Percentiles rank a stretch among this genome's conserved stretches.
Evolutionary conservation across 345 rosid species (phyloP).

Genomic region (Rhizophora apiculata): DNA sequence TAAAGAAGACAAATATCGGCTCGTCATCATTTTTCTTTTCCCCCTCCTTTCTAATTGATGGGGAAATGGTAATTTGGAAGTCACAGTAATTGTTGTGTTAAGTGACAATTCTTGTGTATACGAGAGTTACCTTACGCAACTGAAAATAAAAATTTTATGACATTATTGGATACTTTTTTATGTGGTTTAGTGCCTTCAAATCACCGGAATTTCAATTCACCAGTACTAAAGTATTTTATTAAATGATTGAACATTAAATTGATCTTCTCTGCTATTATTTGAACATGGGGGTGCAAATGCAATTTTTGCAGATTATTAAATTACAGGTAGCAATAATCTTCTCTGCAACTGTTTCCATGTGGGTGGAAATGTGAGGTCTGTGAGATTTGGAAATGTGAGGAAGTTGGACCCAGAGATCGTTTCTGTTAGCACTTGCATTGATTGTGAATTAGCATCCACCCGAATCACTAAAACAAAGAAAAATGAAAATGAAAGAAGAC

Average conservation of each 20-base stretch:
- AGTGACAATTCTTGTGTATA: no score
- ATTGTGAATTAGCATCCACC: slow-evolving; percentile 4
- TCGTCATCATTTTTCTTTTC: background rate
- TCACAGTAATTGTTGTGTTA: no score
- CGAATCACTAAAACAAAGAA: background rate
- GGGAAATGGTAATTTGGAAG: background rate
- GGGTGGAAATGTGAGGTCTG: slow-evolving; percentile 1
- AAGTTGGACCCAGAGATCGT: slow-evolving; percentile 10
- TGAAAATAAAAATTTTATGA: no score
- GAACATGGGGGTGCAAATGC: background rate
- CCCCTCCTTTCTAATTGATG: background rate
- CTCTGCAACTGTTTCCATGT: background rate
- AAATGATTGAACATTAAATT: background rate
- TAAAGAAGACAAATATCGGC: background rate
- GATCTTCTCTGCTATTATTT: background rate
- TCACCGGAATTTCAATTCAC: no score
- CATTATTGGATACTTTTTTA: no score
- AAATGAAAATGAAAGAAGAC: background rate
- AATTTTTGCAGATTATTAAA: no score
- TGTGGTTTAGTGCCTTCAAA: no score
- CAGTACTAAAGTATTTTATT: no score
- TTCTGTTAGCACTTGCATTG: slow-evolving; percentile 3
- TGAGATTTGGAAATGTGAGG: slow-evolving; percentile 20
- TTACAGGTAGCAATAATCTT: no score
- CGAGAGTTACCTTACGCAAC: no score